phyloP scores from a whole-genome alignment of 305 asterid genomes.

The Withania somnifera region DNA sequence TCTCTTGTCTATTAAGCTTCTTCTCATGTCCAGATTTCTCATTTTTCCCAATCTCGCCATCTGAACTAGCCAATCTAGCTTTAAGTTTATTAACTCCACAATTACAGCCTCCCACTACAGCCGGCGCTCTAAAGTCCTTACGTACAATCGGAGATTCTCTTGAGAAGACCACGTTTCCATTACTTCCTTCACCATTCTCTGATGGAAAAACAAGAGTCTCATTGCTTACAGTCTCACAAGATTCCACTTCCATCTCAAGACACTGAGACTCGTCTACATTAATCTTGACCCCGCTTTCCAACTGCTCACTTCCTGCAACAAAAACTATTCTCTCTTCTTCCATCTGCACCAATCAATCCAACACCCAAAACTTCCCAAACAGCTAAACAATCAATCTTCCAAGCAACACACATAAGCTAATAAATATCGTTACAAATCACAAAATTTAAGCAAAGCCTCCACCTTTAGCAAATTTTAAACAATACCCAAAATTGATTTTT shows the following conservation, averaged over 20 bases:
- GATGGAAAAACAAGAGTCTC: constrained; percentile 18
- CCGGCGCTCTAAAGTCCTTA: constrained; percentile 28
- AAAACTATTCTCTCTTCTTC: neutral
- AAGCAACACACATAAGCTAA: neutral
- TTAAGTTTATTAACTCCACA: constrained; percentile 82
- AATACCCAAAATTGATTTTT: neutral
- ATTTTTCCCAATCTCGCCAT: constrained; percentile 46
- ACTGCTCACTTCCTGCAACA: neutral
- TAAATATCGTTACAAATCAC: neutral
- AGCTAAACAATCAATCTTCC: neutral
- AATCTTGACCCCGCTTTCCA: neutral
- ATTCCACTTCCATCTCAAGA: constrained; percentile 56
- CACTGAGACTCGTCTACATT: constrained; percentile 21
- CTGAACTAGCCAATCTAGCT: constrained; percentile 52
- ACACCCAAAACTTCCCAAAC: neutral
- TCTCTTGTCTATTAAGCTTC: constrained; percentile 84
- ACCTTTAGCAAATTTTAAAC: neutral
- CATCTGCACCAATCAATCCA: constrained; percentile 3
- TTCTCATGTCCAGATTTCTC: constrained; percentile 34
- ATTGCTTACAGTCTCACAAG: constrained; percentile 19
- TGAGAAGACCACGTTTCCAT: constrained; percentile 52
- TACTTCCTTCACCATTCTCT: constrained; percentile 46
- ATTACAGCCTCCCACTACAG: constrained; percentile 24
- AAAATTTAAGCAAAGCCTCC: neutral
- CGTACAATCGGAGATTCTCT: constrained; percentile 58